Evolutionary conservation across 495 filamentous ascomycete genomes (phyloP), one percentile per base, ranked within the genome.

Genomic region (Penicillium lividum): DNA sequence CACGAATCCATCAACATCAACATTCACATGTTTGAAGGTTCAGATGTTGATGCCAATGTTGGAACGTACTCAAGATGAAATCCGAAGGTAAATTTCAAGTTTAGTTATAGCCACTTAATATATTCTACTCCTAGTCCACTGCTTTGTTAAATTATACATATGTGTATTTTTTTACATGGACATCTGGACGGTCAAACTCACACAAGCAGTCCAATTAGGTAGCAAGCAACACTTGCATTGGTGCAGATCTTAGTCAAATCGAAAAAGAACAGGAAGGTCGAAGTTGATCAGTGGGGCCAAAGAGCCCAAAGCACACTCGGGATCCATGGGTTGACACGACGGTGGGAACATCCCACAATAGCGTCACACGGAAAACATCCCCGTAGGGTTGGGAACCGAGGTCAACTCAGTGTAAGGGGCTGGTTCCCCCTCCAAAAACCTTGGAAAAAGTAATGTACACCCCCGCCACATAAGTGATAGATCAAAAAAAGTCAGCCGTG

Each of bases 291-390:
- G 43, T 46, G 43, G 43, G 25, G 43, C 8, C 43, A 11, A 27
- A 18, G 43, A 7, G 16, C 25, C 18, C 43, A 46, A 46, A 25
- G 8, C 43, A 46, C 43, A 4, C 2, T 11, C 25, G 15, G 27
- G 43, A 22, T 46, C 18, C 43, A 46, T 22, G 25, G 25, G 4
- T 27, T 27, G 43, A 46, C 43, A 46, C 18, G 43, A 46, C 6
- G 7, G 43, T 46, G 43, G 43, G 25, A 46, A 46, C 43, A 46
- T 46, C 11, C 43, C 43, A 46, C 43, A 46, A 27, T 46, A 46
- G 43, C 43, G 43, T 46, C 18, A 46, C 43, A 46, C 25, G 43
- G 38, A 40, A 40, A 16, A 22, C 22, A 22, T 22, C 22, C 1
- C 22, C 22, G 22, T 22, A 22, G 22, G 22, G 22, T 22, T 22